A percentile compares a stretch with the other conserved stretches of the same genome.
Conservation (phyloP, 1,284 basidiomycete genomes). For the Trametes sp. region DNA sequence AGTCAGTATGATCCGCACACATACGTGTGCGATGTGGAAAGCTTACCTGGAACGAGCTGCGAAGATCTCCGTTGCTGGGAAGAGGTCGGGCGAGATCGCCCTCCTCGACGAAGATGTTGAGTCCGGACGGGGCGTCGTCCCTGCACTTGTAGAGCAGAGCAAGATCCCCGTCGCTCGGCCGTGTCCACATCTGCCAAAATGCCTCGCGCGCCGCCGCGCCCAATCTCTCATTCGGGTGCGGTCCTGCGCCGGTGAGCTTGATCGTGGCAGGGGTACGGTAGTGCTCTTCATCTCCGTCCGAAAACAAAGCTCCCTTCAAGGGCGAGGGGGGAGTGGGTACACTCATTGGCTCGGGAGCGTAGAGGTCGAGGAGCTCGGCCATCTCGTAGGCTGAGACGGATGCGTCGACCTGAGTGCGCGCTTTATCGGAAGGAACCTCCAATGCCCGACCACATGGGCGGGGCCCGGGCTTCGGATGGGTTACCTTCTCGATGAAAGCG, state of each 20-base stretch:
- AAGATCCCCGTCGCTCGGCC: conserved; percentile 6
- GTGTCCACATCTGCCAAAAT: neutral
- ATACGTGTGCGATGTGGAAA: neutral
- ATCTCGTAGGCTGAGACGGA: neutral
- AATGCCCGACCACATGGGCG: neutral
- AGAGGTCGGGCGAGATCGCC: neutral
- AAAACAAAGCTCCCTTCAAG: neutral
- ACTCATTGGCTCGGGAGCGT: conserved; percentile 2
- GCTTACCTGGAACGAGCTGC: neutral
- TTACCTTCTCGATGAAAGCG: neutral
- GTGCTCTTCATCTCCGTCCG: neutral
- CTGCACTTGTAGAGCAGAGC: neutral
- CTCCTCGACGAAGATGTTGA: conserved; percentile 3
- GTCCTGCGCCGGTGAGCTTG: neutral
- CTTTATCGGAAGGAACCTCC: neutral
- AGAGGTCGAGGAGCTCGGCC: conserved; percentile 1
- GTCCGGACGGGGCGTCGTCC: neutral
- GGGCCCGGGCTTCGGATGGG: neutral
- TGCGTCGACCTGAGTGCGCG: neutral
- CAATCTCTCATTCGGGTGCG: neutral
- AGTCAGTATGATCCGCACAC: neutral
- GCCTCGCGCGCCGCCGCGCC: neutral
- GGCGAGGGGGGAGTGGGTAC: neutral
- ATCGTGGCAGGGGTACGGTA: neutral
- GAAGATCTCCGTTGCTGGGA: neutral